Base-by-base conservation (phyloP, 2,329 filamentous ascomycete species). In the Aplosporella prunicola region DNA sequence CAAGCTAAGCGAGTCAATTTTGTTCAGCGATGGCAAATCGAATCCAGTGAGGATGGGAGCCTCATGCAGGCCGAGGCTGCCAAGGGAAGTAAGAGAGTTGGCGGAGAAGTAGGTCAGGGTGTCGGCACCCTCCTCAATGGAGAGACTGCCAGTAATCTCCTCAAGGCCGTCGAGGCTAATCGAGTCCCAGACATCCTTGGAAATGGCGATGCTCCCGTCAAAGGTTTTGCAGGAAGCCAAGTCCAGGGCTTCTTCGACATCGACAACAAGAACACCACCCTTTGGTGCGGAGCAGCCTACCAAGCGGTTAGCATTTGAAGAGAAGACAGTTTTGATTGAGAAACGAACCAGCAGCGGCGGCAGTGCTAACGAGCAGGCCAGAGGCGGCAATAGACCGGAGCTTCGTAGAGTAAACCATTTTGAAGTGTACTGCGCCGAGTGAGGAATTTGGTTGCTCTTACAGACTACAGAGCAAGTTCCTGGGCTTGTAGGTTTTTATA, bases 151-250 rank as follows among this genome's bases (percentile, higher is more conserved):
- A 18, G 34, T 36, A 27, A 36, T 36, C 34, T 36, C 34, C 26
- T 36, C 34, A 14, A 36, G 17, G 18, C 34, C 34, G 9, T 36
- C 34, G 5, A 36, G 34, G 9, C 18, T 17, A 20, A 36, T 29
- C 14, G 26, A 29, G 26, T 29, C 34, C 26, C 26, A 36, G 14
- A 22, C 25, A n/a, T 36, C 34, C 18, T 77, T 22, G 7, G 34
- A 13, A 20, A 36, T 36, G 26, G 18, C 17, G 22, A 30, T 30
- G 34, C 25, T 36, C 8, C 34, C 34, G 9, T 29, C 24, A 11
- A 36, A 36, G 10, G 34, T 36, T 27, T 29, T 29, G 34, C 34
- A 36, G 14, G 34, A 22, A 17, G 34, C 20, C n/a, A 36, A 13
- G 13, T 23, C 26, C 9, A 30, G 18, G 9, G 20, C 34, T 8